These are phyloP conservation scores for Scheffersomyces parashehatae DNA, from an alignment of 1,139 yeast species.

Conservation along the genomic window DNA sequence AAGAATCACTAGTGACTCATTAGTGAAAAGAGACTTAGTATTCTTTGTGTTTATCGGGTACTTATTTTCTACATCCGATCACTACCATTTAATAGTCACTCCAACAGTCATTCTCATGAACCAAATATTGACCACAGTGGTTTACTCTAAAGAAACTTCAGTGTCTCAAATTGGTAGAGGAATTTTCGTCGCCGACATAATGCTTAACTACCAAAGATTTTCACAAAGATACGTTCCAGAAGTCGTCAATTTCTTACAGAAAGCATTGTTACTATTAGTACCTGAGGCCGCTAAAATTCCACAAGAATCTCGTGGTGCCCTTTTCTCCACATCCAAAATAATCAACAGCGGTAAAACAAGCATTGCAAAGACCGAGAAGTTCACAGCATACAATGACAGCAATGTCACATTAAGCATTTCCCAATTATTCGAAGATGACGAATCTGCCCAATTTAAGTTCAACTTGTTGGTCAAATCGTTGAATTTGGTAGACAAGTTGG, in stretches of 20 bases:
- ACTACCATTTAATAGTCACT: constrained; percentile 87
- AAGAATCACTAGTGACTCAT: constrained; percentile 31
- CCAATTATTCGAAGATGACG: constrained; percentile 19
- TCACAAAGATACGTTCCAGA: constrained; percentile 87
- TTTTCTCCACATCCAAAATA: constrained; percentile 9
- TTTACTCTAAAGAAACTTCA: constrained; percentile 44
- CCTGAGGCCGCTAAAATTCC: constrained; percentile 40
- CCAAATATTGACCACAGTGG: constrained; percentile 52
- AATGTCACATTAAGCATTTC: constrained; percentile 14
- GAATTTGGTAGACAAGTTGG: constrained; percentile 28
- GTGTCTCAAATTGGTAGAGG: constrained; percentile 46
- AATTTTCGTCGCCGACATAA: constrained; percentile 61
- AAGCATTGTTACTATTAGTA: constrained; percentile 45
- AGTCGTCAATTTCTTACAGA: constrained; percentile 59
- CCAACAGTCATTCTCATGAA: constrained; percentile 77
- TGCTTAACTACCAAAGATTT: constrained; percentile 71
- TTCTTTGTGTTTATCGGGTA: constrained; percentile 72
- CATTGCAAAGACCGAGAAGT: constrained; percentile 18
- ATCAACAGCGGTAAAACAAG: constrained; percentile 14
- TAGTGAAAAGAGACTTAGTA: constrained; percentile 55
- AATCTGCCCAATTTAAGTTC: constrained; percentile 21
- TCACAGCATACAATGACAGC: constrained; percentile 4
- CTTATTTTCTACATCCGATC: constrained; percentile 91
- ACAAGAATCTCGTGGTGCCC: constrained; percentile 14
- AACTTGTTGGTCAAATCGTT: constrained; percentile 30